Conservation (phyloP, 257 asterid species). For the Nicotiana obtusifolia region DNA sequence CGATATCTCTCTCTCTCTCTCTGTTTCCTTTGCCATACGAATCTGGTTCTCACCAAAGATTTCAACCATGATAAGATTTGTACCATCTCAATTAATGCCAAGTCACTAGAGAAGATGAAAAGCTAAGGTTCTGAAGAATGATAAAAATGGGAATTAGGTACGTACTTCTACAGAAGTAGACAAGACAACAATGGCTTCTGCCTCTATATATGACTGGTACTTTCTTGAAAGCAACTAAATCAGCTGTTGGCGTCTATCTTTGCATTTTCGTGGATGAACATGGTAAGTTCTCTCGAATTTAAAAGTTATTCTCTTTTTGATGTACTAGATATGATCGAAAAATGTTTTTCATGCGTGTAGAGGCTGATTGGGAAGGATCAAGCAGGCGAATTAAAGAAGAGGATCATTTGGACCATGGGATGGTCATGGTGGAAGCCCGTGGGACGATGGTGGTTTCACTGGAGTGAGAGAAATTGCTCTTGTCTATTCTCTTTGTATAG, state of each 20-base stretch:
- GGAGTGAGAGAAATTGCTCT: conserved; percentile 63
- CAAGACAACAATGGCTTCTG: not conserved
- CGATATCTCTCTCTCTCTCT: not conserved
- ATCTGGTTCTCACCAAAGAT: not conserved
- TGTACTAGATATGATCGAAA: too few relatives aligned
- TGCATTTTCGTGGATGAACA: conserved; percentile 16
- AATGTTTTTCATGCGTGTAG: not conserved
- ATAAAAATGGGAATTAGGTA: not conserved
- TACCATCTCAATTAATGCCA: not conserved
- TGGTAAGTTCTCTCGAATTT: conserved; percentile 21
- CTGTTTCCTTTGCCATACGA: not conserved
- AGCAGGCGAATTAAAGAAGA: conserved; percentile 24
- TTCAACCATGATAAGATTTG: conserved; percentile 5
- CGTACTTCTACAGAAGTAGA: not conserved
- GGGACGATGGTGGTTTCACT: conserved; percentile 59
- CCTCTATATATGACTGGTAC: not conserved
- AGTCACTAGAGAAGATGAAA: not conserved
- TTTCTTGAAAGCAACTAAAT: not conserved
- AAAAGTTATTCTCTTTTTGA: not conserved
- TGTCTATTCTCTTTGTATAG: conserved; percentile 51
- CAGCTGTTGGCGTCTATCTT: not conserved
- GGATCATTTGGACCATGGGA: conserved; percentile 73
- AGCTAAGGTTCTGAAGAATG: not conserved
- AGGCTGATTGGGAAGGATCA: conserved; percentile 24
- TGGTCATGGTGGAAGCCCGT: conserved; percentile 58